Base-by-base conservation (phyloP, 345 rosid genomes). In the Euphorbia peplus region DNA sequence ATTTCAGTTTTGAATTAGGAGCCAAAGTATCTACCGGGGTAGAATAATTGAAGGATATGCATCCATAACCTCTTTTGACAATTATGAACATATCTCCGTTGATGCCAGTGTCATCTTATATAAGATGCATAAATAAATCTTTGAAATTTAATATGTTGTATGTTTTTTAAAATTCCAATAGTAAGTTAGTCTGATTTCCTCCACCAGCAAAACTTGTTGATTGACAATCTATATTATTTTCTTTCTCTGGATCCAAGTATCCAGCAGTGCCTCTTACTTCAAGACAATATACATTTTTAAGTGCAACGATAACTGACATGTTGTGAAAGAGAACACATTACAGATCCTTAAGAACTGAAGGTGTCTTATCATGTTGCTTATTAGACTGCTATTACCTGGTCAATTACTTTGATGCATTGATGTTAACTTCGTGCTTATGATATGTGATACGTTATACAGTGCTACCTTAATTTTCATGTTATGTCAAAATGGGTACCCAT, bases 181-280 rank as follows among this genome's bases (percentile, higher is more conserved):
- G 66, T 25, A 5, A 11, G 41, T 42, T 63, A 6, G n/a, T 44
- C n/a, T 24, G 22, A 10, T 12, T 30, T 7, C 52, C 35, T 44
- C 7, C 39, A 47, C n/a, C 55, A 25, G 25, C 12, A 44, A 44
- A 2, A 19, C 15, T 16, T 26, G 22, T 10, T 42, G 51, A 5
- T 42, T 44, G 64, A 47, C 46, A 42, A 56, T 41, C 18, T 15
- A 16, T 3, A 19, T 10, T 24, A 50, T 29, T 21, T 44, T 60
- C 89, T 83, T 83, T 85, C 95, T 86, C 95, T 29, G 95, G 95
- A 8, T 86, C 95, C 77, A 88, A 69, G 79, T 88, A 86, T 47
- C 89, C 91, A 4, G 95, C 91, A 0, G 91, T 88, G 68, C 95
- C 95, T 76, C 88, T 75, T 47, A 86, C 91, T 86, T 86, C 90